These are phyloP conservation scores for Candida arabinofermentans DNA, from an alignment of 805 yeast genomes.

Conservation along the genomic window DNA sequence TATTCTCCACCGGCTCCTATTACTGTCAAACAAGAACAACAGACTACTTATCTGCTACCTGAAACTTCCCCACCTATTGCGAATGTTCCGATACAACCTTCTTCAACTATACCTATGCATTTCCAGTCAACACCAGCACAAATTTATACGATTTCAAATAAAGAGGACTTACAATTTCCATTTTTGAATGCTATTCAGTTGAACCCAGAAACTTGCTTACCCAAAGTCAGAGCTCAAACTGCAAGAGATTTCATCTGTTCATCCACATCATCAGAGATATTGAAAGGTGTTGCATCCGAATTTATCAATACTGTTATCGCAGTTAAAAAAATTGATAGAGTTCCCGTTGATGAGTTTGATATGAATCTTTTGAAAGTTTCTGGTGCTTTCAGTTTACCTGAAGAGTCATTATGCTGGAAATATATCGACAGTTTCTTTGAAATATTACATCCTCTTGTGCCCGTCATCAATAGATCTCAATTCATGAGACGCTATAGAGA, in stretches of 20 bases:
- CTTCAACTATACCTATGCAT: not conserved
- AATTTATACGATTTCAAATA: not conserved
- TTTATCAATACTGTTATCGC: not conserved
- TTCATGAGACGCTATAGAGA: constrained; percentile 28
- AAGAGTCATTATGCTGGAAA: constrained; percentile 55
- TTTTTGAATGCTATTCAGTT: constrained; percentile 5
- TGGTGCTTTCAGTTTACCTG: constrained; percentile 69
- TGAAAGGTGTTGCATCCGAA: not conserved
- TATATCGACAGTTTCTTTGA: constrained; percentile 58
- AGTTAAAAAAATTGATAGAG: not conserved
- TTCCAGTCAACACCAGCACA: not conserved
- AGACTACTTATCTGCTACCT: not conserved
- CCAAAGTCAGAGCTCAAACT: not conserved
- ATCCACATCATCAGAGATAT: constrained; percentile 2
- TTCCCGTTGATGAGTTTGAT: constrained; percentile 2
- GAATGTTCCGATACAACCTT: no score
- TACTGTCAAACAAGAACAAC: not conserved
- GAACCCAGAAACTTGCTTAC: not conserved
- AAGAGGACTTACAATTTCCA: constrained; percentile 2
- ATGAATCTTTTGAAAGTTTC: constrained; percentile 55
- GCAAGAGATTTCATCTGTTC: constrained; percentile 2
- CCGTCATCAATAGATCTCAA: constrained; percentile 5
- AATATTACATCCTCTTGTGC: constrained; percentile 22
- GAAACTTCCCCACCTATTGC: not conserved
- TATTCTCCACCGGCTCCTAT: not conserved